Conservation (phyloP, 129 eudicot genomes). For the Erigeron canadensis region DNA sequence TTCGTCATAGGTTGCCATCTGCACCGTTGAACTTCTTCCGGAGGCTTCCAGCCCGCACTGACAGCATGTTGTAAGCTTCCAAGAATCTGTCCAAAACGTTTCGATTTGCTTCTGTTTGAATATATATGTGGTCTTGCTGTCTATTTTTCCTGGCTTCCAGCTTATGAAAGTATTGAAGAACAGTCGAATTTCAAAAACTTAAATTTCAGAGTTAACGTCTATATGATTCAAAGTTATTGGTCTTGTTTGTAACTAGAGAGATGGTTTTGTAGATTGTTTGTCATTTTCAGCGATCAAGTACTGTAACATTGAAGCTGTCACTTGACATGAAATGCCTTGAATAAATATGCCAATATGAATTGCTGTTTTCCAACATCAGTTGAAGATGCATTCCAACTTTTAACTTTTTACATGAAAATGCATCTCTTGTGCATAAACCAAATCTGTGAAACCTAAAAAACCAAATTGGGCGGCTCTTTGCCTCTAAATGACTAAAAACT, state of each 20-base stretch:
- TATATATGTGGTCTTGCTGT: neutral
- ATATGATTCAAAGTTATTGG: conserved; percentile 13
- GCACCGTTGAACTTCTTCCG: conserved; percentile 74
- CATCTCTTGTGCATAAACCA: too few species aligned
- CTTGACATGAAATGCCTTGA: neutral
- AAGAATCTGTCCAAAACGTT: neutral
- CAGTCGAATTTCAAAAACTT: conserved; percentile 15
- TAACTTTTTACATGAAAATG: too few species aligned
- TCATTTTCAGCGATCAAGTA: conserved; percentile 4
- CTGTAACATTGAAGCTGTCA: neutral
- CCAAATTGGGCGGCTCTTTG: too few species aligned
- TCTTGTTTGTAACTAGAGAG: conserved; percentile 21
- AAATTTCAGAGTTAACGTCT: conserved; percentile 3
- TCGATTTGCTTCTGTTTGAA: neutral
- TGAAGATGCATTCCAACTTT: too few species aligned
- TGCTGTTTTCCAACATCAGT: too few species aligned
- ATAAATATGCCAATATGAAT: too few species aligned
- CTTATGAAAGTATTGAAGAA: conserved; percentile 21
- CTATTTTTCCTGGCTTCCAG: conserved; percentile 19
- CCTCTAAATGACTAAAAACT: too few species aligned
- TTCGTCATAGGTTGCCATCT: conserved; percentile 73
- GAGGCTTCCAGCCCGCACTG: conserved; percentile 75
- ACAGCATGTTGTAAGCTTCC: conserved; percentile 56
- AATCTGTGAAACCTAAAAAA: too few species aligned
- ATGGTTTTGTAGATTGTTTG: conserved; percentile 24